Evolutionary conservation across 2,329 filamentous ascomycete genomes (phyloP), one percentile per base, ranked within the genome.

Genomic region (Calonectria hawksworthii): DNA sequence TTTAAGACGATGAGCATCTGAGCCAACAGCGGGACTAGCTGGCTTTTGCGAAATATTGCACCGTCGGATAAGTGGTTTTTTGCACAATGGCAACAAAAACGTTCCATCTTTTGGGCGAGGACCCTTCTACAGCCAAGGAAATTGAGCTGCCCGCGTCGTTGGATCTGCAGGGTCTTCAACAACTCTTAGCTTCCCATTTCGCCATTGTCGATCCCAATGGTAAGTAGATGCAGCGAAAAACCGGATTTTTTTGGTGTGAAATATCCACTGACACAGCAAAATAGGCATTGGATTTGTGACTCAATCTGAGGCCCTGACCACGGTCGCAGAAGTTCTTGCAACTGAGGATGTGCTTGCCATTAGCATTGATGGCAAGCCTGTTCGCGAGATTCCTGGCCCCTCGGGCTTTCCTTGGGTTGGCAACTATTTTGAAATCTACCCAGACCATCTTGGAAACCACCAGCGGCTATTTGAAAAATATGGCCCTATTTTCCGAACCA

Each of bases 401-500:
- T 82, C 81, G 23, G 87, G 85, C 6, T 82, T 89, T 1, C 88
- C 88, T 2, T 84, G 87, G n/a, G 82, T 91, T 4, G 90, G 90
- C 26, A 90, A 87, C 77, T 89, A 87, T 81, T 88, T 89, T 56
- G 89, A 91, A 74, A 82, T 91, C 13, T 92, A 87, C 77, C 90
- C 90, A 0, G 90, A 92, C 75, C 89, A 90, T 73, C 84, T 92
- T 1, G 90, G 90, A 4, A 92, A 92, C 80, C 87, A 90, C 71
- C 86, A 90, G 59, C 85, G 89, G 0, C 83, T 91, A 1, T 91
- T 91, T 67, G 86, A 88, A 1, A 86, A 86, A 47, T 91, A 90
- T 73, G 90, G 90, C 0, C 86, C 87, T 0, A 74, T 92, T 1
- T 86, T 92, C 79, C 86, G 86, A 75, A 91, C 90, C 0, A 88